Percentiles rank a stretch among this genome's conserved stretches.
Conservation (phyloP, 2,329 filamentous ascomycete species). For the Knufia fluminis region DNA sequence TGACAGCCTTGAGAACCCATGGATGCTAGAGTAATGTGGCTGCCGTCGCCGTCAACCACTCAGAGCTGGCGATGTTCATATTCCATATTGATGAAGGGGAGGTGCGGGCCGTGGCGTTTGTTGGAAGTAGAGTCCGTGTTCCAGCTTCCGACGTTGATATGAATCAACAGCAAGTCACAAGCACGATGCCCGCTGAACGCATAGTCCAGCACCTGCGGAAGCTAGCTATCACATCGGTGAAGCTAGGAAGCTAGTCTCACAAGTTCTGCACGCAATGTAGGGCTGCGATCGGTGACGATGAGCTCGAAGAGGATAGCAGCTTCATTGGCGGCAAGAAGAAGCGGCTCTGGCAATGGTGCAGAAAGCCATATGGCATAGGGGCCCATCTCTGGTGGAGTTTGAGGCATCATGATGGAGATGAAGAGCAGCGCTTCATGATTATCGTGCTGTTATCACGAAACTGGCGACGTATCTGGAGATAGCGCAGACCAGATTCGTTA, state of each 20-base stretch:
- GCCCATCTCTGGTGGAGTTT: background rate
- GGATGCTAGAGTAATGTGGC: background rate
- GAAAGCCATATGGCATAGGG: slow-evolving; percentile 7
- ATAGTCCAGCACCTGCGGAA: background rate
- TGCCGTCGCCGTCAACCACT: slow-evolving; percentile 5
- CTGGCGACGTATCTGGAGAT: background rate
- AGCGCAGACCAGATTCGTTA: background rate
- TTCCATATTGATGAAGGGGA: background rate
- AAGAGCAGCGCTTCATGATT: no score
- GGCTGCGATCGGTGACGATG: slow-evolving; percentile 3
- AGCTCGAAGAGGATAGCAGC: background rate
- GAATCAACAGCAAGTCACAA: slow-evolving; percentile 10
- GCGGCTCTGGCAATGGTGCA: background rate
- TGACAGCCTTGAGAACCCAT: background rate
- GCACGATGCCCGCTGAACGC: background rate
- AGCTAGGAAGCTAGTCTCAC: background rate
- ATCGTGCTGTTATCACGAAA: no score
- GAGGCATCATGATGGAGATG: background rate
- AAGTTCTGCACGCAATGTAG: background rate
- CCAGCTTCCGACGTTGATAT: slow-evolving; percentile 25
- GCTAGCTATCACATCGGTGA: slow-evolving; percentile 1
- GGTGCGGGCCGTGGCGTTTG: slow-evolving; percentile 20
- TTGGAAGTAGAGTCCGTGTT: slow-evolving; percentile 29
- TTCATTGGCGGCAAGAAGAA: slow-evolving; percentile 4
- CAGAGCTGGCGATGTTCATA: background rate